Conservation (phyloP, 805 yeast species). For the Tetrapisispora namnaoensis region DNA sequence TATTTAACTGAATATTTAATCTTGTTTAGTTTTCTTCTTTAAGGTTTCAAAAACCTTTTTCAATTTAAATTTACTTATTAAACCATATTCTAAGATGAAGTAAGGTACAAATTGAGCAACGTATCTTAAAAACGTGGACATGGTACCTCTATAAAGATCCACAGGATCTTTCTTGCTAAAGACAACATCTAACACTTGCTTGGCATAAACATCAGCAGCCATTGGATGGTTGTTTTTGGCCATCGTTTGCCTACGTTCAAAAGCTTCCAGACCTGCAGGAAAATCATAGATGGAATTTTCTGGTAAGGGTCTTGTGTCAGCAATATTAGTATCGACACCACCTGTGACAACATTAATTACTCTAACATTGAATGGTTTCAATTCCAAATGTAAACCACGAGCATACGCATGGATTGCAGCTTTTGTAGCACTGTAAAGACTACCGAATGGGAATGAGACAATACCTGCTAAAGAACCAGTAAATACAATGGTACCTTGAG, state of each 20-base stretch:
- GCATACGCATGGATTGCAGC: constrained; percentile 73
- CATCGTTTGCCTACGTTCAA: constrained; percentile 47
- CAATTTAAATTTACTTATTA: constrained; percentile 36
- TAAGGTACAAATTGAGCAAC: constrained; percentile 36
- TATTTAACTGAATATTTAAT: background rate
- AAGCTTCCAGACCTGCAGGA: constrained; percentile 42
- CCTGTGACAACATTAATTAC: constrained; percentile 68
- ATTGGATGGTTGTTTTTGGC: constrained; percentile 51
- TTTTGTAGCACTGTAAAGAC: constrained; percentile 57
- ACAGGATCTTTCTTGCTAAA: constrained; percentile 32
- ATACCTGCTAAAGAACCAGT: constrained; percentile 67
- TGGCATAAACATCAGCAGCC: constrained; percentile 49
- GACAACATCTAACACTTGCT: constrained; percentile 43
- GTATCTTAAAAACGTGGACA: constrained; percentile 32
- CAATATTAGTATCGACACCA: constrained; percentile 63
- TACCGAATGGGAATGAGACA: constrained; percentile 60
- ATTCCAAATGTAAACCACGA: constrained; percentile 49
- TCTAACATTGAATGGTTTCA: constrained; percentile 62
- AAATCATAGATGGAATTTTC: constrained; percentile 42
- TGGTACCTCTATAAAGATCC: constrained; percentile 48
- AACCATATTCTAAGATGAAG: constrained; percentile 34
- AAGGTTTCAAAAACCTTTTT: constrained; percentile 23
- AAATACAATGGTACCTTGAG: constrained; percentile 60
- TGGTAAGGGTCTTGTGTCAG: constrained; percentile 54
- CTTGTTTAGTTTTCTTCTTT: background rate